phyloP scores from a whole-genome alignment of 805 yeast genomes.

The Saturnispora halmiae region DNA sequence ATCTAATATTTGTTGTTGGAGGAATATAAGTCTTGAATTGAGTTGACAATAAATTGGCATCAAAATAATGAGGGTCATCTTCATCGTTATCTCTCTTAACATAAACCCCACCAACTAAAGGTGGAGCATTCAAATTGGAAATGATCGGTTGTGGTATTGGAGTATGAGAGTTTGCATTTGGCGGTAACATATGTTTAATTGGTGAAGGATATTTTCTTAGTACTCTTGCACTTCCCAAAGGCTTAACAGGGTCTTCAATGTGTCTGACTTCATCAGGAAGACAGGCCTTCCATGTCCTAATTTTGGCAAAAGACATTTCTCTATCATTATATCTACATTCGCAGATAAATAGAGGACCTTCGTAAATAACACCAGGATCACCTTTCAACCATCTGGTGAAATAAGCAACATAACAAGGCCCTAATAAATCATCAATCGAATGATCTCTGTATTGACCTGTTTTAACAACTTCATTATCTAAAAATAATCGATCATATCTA shows the following conservation, averaged over 20 bases:
- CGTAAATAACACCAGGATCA: constrained; percentile 72
- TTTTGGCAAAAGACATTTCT: constrained; percentile 85
- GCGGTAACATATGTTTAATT: constrained; percentile 63
- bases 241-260: constrained; percentile 68
- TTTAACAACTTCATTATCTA: constrained; percentile 91
- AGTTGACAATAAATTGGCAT: constrained; percentile 20
- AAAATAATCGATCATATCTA: constrained; percentile 78
- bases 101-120: constrained; percentile 88
- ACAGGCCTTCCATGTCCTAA: constrained; percentile 98
- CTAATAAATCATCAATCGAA: constrained; percentile 75
- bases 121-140: constrained; percentile 84
- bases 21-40: constrained; percentile 27
- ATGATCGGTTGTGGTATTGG: constrained; percentile 75
- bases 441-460: constrained; percentile 97
- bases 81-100: constrained; percentile 62
- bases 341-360: constrained; percentile 84
- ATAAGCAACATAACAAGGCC: constrained; percentile 90
- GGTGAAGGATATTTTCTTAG: constrained; percentile 79
- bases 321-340: constrained; percentile 90
- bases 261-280: constrained; percentile 93
- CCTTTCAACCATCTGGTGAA: constrained; percentile 93
- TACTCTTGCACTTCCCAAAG: constrained; percentile 54
- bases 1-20: constrained; percentile 24
- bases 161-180: constrained; percentile 63
- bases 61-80: constrained; percentile 67